These are phyloP conservation scores for Alternaria incomplexa DNA, from an alignment of 2,329 filamentous ascomycete species.

Conservation along the genomic window DNA sequence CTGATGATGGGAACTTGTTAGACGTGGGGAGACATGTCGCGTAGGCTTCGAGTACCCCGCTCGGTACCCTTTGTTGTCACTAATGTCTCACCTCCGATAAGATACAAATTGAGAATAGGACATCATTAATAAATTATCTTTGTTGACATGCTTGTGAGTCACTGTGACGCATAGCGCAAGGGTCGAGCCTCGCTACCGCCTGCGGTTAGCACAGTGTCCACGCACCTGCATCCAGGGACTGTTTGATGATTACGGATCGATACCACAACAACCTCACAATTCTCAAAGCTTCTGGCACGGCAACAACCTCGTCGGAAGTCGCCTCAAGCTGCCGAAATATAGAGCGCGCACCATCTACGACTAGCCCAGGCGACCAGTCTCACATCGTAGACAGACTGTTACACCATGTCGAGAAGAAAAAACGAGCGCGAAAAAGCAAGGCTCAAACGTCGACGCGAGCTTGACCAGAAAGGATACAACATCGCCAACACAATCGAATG, in stretches of 20 bases:
- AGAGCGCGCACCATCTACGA: background rate
- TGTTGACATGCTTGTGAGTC: background rate
- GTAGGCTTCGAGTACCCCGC: background rate
- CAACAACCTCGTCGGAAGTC: background rate
- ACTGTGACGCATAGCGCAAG: background rate
- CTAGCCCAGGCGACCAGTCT: background rate
- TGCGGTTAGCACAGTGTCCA: background rate
- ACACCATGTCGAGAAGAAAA: background rate
- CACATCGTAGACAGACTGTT: background rate
- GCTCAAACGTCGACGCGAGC: background rate
- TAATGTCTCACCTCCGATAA: no score
- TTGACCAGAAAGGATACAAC: background rate
- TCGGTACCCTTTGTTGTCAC: background rate
- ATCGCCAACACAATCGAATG: background rate
- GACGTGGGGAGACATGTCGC: background rate
- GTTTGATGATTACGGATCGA: background rate
- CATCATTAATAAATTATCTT: background rate
- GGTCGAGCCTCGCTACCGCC: background rate
- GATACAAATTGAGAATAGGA: background rate
- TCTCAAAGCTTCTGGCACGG: background rate
- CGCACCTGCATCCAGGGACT: background rate
- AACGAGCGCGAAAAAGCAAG: background rate
- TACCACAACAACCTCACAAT: background rate
- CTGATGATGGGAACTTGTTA: constrained; percentile 39
- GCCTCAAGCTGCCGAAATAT: background rate